Evolutionary conservation across 2,329 filamentous ascomycete species (phyloP).

Genomic region (Microsporum canis): DNA sequence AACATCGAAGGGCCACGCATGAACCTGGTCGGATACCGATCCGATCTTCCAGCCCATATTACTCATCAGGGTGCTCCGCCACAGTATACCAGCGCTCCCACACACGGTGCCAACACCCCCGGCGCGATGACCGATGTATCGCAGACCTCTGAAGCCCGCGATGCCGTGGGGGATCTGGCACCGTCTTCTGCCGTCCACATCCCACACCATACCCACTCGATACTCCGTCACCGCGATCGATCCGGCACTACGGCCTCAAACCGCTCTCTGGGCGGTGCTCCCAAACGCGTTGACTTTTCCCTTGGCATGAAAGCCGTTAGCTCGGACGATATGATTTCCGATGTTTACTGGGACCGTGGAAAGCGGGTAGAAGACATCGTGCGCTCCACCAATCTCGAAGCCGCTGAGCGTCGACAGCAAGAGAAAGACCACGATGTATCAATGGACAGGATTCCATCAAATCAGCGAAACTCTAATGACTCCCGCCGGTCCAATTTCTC

Average conservation of each 20-base stretch:
- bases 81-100: slow-evolving; percentile 31
- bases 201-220: slow-evolving; percentile 38
- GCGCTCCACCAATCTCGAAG: slow-evolving; percentile 30
- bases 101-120: slow-evolving; percentile 25
- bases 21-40: slow-evolving; percentile 57
- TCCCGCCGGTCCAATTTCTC: slow-evolving; percentile 15
- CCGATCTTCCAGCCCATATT: slow-evolving; percentile 56
- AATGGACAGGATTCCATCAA: slow-evolving; percentile 15
- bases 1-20: slow-evolving; percentile 76
- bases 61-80: slow-evolving; percentile 40
- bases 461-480: slow-evolving; percentile 14
- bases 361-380: slow-evolving; percentile 33
- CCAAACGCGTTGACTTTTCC: slow-evolving; percentile 59
- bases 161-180: slow-evolving; percentile 25
- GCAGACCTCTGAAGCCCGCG: slow-evolving; percentile 23
- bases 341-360: slow-evolving; percentile 51
- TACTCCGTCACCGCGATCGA: slow-evolving; percentile 39
- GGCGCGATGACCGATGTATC: slow-evolving; percentile 24
- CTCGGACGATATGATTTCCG: slow-evolving; percentile 48
- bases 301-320: slow-evolving; percentile 53
- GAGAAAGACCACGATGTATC: slow-evolving; percentile 11
- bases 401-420: slow-evolving; percentile 29
- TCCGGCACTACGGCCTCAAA: slow-evolving; percentile 24
- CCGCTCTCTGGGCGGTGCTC: slow-evolving; percentile 47
- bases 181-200: slow-evolving; percentile 23